Percentiles rank a stretch among this genome's conserved stretches.
These are phyloP conservation scores for Rubroboletus pulcherrimus DNA, from an alignment of 768 basidiomycete species.

Conservation along the genomic window DNA sequence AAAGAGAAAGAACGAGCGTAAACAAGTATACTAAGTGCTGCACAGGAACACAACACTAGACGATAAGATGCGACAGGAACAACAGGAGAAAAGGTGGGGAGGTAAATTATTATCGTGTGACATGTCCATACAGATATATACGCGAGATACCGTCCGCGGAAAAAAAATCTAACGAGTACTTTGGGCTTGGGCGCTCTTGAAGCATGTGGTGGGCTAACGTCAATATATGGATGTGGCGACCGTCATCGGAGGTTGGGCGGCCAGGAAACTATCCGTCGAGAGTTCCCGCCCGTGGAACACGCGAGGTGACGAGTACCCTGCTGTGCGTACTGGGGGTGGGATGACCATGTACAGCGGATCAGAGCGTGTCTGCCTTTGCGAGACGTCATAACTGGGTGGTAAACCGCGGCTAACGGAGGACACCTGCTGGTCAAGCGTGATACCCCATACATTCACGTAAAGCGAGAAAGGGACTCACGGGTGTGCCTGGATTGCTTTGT, in stretches of 20 bases:
- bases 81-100: not conserved
- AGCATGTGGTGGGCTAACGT: conserved; percentile 8
- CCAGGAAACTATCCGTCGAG: conserved; percentile 26
- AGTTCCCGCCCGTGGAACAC: conserved; percentile 21
- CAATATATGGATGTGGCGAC: conserved; percentile 18
- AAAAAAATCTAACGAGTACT: not conserved
- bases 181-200: conserved; percentile 2
- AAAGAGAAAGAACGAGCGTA: not conserved
- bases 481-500: conserved; percentile 6
- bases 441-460: not conserved
- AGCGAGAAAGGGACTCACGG: conserved; percentile 8
- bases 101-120: conserved; percentile 15
- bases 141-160: conserved; percentile 6
- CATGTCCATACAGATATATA: conserved; percentile 9
- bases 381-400: conserved; percentile 17
- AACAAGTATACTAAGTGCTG: not conserved
- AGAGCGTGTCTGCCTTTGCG: conserved; percentile 10
- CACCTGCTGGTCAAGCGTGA: conserved; percentile 1
- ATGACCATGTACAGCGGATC: conserved; percentile 34
- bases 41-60: not conserved
- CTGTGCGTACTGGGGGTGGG: conserved; percentile 36
- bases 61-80: not conserved
- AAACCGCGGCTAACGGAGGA: conserved; percentile 2
- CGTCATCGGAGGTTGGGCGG: conserved; percentile 28
- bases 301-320: conserved; percentile 27